These are phyloP conservation scores for Chrysoporthe deuterocubensis DNA, from an alignment of 2,329 filamentous ascomycete genomes.

Conservation along the genomic window DNA sequence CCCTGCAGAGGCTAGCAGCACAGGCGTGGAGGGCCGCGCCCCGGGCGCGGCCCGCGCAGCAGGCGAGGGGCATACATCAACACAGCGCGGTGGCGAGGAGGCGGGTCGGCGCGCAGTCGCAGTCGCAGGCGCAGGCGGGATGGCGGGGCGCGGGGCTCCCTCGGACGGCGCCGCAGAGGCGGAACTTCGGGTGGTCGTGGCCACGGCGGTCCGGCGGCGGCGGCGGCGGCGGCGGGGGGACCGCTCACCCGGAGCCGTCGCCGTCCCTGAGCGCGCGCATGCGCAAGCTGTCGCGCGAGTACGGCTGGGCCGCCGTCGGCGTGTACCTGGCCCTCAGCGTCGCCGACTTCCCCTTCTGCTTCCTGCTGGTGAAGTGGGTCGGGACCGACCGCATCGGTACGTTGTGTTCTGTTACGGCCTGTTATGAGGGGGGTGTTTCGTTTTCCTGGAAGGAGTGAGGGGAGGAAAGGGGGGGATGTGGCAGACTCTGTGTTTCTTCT, in stretches of 20 bases:
- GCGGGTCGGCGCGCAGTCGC: too few relatives aligned
- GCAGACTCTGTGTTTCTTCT: too few relatives aligned
- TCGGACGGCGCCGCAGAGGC: conserved; percentile 14
- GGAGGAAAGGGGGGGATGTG: too few relatives aligned
- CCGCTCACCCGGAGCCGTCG: conserved; percentile 7
- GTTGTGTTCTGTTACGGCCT: conserved; percentile 32
- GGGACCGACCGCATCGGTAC: conserved; percentile 85
- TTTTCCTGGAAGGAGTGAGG: too few relatives aligned
- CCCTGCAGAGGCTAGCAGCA: conserved; percentile 16
- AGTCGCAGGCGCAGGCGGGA: too few relatives aligned
- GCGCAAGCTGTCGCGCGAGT: conserved; percentile 85
- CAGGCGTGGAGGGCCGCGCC: conserved; percentile 3
- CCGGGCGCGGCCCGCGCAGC: background rate
- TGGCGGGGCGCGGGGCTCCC: background rate
- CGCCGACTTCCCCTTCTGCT: conserved; percentile 94
- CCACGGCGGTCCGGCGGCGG: conserved; percentile 17
- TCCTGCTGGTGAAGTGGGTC: conserved; percentile 79
- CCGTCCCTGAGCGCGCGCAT: conserved; percentile 70
- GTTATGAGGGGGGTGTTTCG: background rate
- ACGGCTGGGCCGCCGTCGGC: conserved; percentile 92
- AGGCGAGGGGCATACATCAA: background rate
- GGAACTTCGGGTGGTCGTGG: conserved; percentile 25
- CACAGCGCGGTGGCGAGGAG: background rate
- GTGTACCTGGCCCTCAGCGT: conserved; percentile 85
- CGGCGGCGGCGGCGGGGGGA: background rate